Base-by-base conservation (phyloP, 768 basidiomycete species). In the Chiua virens region DNA sequence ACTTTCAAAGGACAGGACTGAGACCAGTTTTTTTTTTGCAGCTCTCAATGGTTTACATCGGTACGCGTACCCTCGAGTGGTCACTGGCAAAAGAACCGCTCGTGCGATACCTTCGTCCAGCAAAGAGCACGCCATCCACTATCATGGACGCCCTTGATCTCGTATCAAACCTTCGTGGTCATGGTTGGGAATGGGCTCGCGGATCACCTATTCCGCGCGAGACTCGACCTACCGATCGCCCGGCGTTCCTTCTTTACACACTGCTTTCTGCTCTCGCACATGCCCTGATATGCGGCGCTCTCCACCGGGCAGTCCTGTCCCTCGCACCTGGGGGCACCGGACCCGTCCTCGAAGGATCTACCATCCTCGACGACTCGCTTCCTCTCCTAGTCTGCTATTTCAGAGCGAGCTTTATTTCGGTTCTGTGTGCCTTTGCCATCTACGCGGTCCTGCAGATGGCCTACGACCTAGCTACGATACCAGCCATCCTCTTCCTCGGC, bases 141-240 rank as follows among this genome's bases (percentile, higher is more conserved):
- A 14, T 45, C 21, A 41, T 57, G 35, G 75, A 86, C 52, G 77
- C 78, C 2, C 60, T 75, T 20, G 82, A 86, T 47, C 71, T 87
- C 17, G 57, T 56, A 15, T 69, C 69, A 58, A 81, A 77, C 53
- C 59, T 81, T n/a, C 80, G 85, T n/a, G 85, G 84, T 5, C 58
- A 72, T 43, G 82, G 80, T 17, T 86, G 85, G 83, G 68, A 76
- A 41, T 85, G 81, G 77, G 79, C 81, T 5, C 57, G 65, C 25
- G 55, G 59, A 32, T 22, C 59, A 17, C 53, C 59, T 42, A 23
- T 68, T n/a, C 60, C 65, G 15, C 62, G 55, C 13, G 77, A 79
- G 54, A 72, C 71, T 7, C 75, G 78, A 17, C 70, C 74, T 7
- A 54, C 63, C 2, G 74, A 77, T 20, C 69, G 62, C 7, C 23